Evolutionary conservation across 1,284 basidiomycete species (phyloP).

Genomic region (Phylloporus sp.): DNA sequence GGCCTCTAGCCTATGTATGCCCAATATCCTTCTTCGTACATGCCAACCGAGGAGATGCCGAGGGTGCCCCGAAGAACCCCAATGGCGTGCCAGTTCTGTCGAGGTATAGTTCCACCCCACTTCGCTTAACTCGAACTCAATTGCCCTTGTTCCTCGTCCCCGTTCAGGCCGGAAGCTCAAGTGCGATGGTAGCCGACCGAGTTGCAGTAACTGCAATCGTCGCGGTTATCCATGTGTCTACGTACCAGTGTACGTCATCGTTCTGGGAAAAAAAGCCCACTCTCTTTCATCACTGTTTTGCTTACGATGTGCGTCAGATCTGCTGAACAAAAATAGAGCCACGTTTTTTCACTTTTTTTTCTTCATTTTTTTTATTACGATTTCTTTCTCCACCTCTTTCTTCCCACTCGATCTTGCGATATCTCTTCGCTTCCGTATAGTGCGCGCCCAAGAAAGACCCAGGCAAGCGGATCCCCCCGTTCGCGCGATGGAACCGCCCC

Average conservation of each 20-base stretch:
- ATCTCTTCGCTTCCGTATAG: slow-evolving; percentile 27
- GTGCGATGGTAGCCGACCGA: slow-evolving; percentile 57
- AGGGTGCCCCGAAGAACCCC: slow-evolving; percentile 53
- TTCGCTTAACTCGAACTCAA: slow-evolving; percentile 1
- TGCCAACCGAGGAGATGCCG: slow-evolving; percentile 24
- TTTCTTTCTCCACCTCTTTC: not conserved
- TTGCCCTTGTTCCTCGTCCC: not conserved
- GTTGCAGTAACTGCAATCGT: slow-evolving; percentile 57
- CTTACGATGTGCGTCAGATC: slow-evolving; percentile 24
- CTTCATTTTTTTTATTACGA: not conserved
- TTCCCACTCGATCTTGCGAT: slow-evolving; percentile 12
- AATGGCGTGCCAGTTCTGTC: slow-evolving; percentile 63
- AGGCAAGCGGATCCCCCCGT: slow-evolving; percentile 16
- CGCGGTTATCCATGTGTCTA: slow-evolving; percentile 54
- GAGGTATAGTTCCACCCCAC: slow-evolving; percentile 42
- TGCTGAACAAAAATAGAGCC: slow-evolving; percentile 39
- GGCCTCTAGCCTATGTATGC: slow-evolving; percentile 17
- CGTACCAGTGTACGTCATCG: slow-evolving; percentile 52
- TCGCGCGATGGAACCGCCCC: slow-evolving; percentile 29
- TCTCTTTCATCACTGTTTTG: not conserved
- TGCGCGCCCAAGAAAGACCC: slow-evolving; percentile 6
- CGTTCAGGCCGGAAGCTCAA: slow-evolving; percentile 59
- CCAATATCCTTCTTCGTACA: slow-evolving; percentile 18
- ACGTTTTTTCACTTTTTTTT: not conserved
- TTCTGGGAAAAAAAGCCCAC: slow-evolving; percentile 7